Conservation (phyloP, 495 filamentous ascomycete genomes). For the Talaromyces wortmannii region DNA sequence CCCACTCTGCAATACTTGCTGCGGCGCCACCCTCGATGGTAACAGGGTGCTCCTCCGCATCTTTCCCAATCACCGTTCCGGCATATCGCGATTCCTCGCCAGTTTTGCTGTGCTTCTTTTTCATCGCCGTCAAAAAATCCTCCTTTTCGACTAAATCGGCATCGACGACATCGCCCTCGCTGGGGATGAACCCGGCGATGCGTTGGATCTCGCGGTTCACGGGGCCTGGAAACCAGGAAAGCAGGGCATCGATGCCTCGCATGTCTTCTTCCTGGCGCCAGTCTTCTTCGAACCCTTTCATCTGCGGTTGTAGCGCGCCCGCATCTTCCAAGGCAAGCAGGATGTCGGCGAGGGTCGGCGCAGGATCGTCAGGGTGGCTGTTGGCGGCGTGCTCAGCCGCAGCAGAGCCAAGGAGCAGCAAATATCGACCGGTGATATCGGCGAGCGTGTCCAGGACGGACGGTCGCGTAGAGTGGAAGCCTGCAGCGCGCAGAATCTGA, state of each 20-base stretch:
- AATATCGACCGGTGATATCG: slow-evolving; percentile 68
- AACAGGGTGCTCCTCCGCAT: slow-evolving; percentile 57
- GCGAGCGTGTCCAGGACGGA: slow-evolving; percentile 73
- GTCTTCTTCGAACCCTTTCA: slow-evolving; percentile 49
- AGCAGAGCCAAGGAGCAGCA: slow-evolving; percentile 57
- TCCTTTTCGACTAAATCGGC: slow-evolving; percentile 47
- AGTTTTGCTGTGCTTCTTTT: slow-evolving; percentile 79
- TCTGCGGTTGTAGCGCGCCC: slow-evolving; percentile 60
- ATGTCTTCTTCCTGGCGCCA: slow-evolving; percentile 62
- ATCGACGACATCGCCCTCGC: slow-evolving; percentile 37
- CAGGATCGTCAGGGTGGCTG: slow-evolving; percentile 40
- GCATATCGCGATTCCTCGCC: slow-evolving; percentile 74
- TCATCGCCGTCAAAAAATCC: slow-evolving; percentile 72
- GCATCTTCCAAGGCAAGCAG: slow-evolving; percentile 74
- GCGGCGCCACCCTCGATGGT: slow-evolving; percentile 65
- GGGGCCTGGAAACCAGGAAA: slow-evolving; percentile 65
- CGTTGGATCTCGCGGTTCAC: slow-evolving; percentile 66
- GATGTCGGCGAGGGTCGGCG: slow-evolving; percentile 64
- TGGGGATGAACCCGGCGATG: slow-evolving; percentile 49
- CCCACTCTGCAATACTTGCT: slow-evolving; percentile 64
- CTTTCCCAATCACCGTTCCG: slow-evolving; percentile 70
- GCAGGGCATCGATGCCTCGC: slow-evolving; percentile 63
- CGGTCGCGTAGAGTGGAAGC: slow-evolving; percentile 69
- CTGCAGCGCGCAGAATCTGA: slow-evolving; percentile 79
- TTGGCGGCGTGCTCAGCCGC: slow-evolving; percentile 55